Base-by-base conservation (phyloP, 805 yeast species). In the Naumovozyma baii region DNA sequence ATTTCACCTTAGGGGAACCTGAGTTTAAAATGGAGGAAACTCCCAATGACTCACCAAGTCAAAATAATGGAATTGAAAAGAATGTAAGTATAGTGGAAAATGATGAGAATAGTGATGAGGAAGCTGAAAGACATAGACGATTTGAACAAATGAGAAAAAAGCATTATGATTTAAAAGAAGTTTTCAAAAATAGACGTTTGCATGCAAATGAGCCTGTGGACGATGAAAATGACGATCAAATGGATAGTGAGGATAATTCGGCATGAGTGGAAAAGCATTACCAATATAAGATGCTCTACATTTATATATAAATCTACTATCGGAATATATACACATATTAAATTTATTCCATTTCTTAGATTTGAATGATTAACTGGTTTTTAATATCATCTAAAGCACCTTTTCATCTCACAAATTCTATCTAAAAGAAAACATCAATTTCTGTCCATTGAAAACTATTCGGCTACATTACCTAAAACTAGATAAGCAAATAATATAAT, bases 81-180 rank as follows among this genome's bases (percentile, higher is more conserved):
- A 41, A 31, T 13, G 32, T 69, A 44, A n/a, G 15, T 12, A 29
- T 12, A 12, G 72, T 77, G 2, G 76, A 70, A 46, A 56, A 51
- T 20, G 51, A 14, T 47, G 47, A 16, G 52, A 46, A 9, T 56
- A 64, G 57, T n/a, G 60, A 55, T n/a, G 70, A 63, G 15, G 72
- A 78, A 1, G 83, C 73, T 48, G 81, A 74, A 39, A 77, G 73
- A 50, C 90, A 81, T 54, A 69, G 62, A 43, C 61, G 68, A 44
- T 87, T 87, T 52, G 94, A 83, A 59, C 82, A 80, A 49, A 68
- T 77, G 73, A 74, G 95, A 55, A 85, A 83, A 54, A 66, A 72
- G 42, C 95, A 87, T 61, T 86, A 86, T 59, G 84, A 80, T 51
- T 68, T 80, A 31, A 67, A 64, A 34, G 67, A 66, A 30, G 67